Conservation (phyloP, 164 flowering plant genomes). For the Magnolia changhungtana region DNA sequence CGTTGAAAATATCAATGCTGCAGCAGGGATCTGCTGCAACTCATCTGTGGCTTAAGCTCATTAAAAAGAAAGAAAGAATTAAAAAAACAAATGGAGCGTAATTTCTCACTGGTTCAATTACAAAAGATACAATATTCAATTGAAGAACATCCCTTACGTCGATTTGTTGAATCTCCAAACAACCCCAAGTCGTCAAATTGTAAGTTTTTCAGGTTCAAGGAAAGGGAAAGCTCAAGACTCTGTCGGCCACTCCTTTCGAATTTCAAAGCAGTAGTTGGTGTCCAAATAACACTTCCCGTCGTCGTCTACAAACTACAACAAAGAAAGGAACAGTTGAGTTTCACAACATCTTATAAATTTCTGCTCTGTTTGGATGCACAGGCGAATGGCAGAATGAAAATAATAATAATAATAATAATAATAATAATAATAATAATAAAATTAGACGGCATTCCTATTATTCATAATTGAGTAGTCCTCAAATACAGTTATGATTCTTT, state of each 20-base stretch:
- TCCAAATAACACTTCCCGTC: slow-evolving; percentile 59
- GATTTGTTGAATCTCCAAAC: slow-evolving; percentile 1
- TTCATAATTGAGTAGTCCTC: no score
- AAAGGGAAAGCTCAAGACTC: background rate
- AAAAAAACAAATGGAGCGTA: background rate
- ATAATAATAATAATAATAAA: no score
- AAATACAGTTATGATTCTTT: no score
- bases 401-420: background rate
- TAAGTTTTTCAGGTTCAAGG: background rate
- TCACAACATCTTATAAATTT: background rate
- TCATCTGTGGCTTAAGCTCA: background rate
- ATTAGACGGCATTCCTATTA: no score
- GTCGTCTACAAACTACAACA: slow-evolving; percentile 46
- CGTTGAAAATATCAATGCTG: background rate
- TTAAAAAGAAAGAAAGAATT: background rate
- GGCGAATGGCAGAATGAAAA: background rate
- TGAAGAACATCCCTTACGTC: background rate
- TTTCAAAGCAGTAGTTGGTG: slow-evolving; percentile 47
- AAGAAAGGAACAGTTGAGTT: background rate
- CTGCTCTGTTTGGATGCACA: background rate
- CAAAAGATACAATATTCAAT: slow-evolving; percentile 8
- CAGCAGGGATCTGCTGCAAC: background rate
- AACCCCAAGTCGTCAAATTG: background rate
- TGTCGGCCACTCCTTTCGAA: slow-evolving; percentile 47
- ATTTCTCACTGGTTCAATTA: background rate